Evolutionary conservation across 805 yeast genomes (phyloP), one percentile per base, ranked within the genome.

Genomic region (Yarrowia sp.): DNA sequence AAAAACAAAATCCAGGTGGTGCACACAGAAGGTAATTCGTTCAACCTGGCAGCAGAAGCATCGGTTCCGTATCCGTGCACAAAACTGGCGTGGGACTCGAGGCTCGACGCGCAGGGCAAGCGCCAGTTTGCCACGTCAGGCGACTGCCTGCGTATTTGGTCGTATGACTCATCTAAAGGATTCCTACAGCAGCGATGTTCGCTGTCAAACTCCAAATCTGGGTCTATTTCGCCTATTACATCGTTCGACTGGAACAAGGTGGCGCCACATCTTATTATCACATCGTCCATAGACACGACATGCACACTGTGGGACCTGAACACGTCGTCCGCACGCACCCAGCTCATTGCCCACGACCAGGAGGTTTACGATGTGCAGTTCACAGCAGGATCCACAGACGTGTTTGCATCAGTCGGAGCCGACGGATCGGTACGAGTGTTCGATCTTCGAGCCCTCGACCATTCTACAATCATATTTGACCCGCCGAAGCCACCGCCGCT

Each of bases 361-460:
- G 98, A 92, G 75, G 99, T 95, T 4, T 90, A 85, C 74, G 99
- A 95, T 74, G 98, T 92, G 32, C 84, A 89, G 67, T 95, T 92
- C 74, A 77, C 92, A 58, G 84, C 88, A 58, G 86, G 86, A 17
- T 84, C 89, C 36, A 84, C 88, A 49, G 82, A 88, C 71, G 82
- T 92, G 28, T 95, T 95, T 76, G 90, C 96, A 54, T 88, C 95
- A 64, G 96, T 93, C 64, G 96, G 98, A 2, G 92, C 92, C 62
- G 99, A 95, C 76, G 99, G 99, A 0, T 88, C 96, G 17, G 90
- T 92, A 73, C 81, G 99, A 46, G 89, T 95, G 8, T 95, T 95
- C 75, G 99, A 95, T 72, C 80, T 95, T 66, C 78, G 99, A 65
- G 82, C 92, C 9, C 78, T 93, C 59, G 98, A 95, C 66, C 98